Conservation (phyloP, 192 early-diverging fungal genomes). For the Umbelopsis sp. region DNA sequence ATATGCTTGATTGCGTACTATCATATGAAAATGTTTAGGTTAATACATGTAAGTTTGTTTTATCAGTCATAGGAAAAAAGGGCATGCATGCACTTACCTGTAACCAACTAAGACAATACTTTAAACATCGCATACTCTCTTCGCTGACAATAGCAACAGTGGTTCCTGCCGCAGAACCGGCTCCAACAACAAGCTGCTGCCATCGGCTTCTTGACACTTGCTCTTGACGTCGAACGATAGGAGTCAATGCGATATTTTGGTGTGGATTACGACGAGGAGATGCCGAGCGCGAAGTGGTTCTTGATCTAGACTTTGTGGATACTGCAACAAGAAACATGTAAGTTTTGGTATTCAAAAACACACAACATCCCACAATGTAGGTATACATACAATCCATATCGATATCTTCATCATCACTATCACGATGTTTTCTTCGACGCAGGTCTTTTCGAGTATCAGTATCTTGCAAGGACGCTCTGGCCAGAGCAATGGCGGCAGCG, state of each 20-base stretch:
- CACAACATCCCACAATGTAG: neutral
- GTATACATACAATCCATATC: conserved; percentile 14
- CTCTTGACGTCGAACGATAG: conserved; percentile 33
- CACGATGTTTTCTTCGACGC: conserved; percentile 27
- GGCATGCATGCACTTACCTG: conserved; percentile 43
- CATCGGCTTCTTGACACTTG: conserved; percentile 47
- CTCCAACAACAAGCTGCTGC: conserved; percentile 64
- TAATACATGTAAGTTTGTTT: neutral
- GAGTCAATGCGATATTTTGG: conserved; percentile 21
- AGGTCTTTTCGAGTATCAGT: conserved; percentile 2
- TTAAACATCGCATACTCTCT: conserved; percentile 83
- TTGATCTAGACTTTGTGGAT: conserved; percentile 31
- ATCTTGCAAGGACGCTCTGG: conserved; percentile 42
- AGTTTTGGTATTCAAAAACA: neutral
- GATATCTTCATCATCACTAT: conserved; percentile 27
- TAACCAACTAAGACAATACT: conserved; percentile 89
- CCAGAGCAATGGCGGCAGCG: conserved; percentile 36
- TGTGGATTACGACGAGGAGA: conserved; percentile 37
- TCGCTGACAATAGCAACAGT: conserved; percentile 83
- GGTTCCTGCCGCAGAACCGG: conserved; percentile 61
- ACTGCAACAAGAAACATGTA: neutral
- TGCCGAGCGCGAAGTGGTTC: conserved; percentile 38
- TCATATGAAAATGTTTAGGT: conserved; percentile 13
- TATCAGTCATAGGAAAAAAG: neutral
- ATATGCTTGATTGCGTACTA: conserved; percentile 80